Evolutionary conservation across 768 basidiomycete genomes (phyloP).

Genomic region (Clitopilus hobsonii): DNA sequence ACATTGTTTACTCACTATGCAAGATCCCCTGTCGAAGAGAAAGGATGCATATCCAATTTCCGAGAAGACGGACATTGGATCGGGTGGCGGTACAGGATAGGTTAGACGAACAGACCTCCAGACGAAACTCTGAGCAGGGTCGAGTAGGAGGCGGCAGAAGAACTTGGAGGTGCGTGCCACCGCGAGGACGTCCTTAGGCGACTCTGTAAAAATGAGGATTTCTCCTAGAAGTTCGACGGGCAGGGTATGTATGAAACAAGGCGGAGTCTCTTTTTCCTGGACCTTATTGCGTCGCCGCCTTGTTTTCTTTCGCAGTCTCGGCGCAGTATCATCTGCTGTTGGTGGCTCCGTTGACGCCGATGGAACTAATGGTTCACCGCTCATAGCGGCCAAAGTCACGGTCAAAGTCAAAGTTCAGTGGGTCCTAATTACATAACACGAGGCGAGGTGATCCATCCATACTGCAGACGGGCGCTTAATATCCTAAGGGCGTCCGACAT

Average conservation of each 20-base stretch:
- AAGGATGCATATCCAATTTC: conserved; percentile 64
- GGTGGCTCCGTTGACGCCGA: neutral
- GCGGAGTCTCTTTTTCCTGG: neutral
- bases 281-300: neutral
- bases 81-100: conserved; percentile 15
- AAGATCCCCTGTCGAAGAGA: conserved; percentile 52
- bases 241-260: conserved; percentile 19
- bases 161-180: conserved; percentile 54
- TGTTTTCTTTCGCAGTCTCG: neutral
- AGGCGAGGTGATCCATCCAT: too few species aligned
- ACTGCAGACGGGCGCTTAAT: too few species aligned
- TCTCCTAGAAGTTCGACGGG: conserved; percentile 66
- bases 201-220: conserved; percentile 47
- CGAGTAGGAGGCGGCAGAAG: conserved; percentile 44
- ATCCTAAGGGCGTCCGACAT: too few species aligned
- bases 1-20: conserved; percentile 38
- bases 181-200: conserved; percentile 53
- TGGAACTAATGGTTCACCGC: neutral
- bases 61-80: conserved; percentile 29
- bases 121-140: conserved; percentile 43
- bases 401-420: neutral
- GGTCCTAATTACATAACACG: neutral
- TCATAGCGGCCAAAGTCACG: neutral
- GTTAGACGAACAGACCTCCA: conserved; percentile 50
- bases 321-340: neutral